Percentiles rank a stretch among this genome's conserved stretches.
Conservation (phyloP, 2,329 filamentous ascomycete genomes). For the Didymella arachidicola region DNA sequence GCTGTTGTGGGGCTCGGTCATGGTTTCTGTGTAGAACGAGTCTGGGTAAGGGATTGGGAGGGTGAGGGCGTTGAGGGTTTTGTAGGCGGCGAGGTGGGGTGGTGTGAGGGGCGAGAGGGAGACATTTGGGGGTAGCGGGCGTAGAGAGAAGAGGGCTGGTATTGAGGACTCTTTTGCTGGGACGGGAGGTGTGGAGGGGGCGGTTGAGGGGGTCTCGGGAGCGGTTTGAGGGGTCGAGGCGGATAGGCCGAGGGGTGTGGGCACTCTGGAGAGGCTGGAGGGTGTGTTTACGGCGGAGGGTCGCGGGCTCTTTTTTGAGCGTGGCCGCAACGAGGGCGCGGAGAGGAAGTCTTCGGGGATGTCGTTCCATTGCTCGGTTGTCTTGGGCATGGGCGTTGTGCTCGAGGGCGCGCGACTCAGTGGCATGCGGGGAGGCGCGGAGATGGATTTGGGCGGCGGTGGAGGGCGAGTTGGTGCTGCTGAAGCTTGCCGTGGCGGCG, state of each 20-base stretch:
- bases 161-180: neutral
- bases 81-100: conserved; percentile 63
- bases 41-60: conserved; percentile 69
- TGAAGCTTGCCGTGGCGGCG: conserved; percentile 11
- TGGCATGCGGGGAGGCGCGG: conserved; percentile 29
- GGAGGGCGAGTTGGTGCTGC: conserved; percentile 23
- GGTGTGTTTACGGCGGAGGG: conserved; percentile 32
- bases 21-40: conserved; percentile 67
- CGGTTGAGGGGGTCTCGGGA: conserved; percentile 11
- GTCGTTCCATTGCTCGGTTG: conserved; percentile 42
- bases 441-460: conserved; percentile 32
- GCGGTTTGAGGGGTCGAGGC: conserved; percentile 5
- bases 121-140: conserved; percentile 58
- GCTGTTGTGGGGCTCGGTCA: conserved; percentile 62
- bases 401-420: conserved; percentile 18
- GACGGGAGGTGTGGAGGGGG: conserved; percentile 8
- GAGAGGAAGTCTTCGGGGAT: conserved; percentile 40
- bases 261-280: conserved; percentile 25
- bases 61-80: conserved; percentile 64
- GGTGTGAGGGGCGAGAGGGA: conserved; percentile 62
- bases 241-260: conserved; percentile 23
- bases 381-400: conserved; percentile 23
- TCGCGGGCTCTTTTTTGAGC: conserved; percentile 37
- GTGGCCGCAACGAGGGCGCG: conserved; percentile 34
- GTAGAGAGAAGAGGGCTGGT: conserved; percentile 37